phyloP scores from a whole-genome alignment of 75 land plant species.

The Pinus tabuliformis region DNA sequence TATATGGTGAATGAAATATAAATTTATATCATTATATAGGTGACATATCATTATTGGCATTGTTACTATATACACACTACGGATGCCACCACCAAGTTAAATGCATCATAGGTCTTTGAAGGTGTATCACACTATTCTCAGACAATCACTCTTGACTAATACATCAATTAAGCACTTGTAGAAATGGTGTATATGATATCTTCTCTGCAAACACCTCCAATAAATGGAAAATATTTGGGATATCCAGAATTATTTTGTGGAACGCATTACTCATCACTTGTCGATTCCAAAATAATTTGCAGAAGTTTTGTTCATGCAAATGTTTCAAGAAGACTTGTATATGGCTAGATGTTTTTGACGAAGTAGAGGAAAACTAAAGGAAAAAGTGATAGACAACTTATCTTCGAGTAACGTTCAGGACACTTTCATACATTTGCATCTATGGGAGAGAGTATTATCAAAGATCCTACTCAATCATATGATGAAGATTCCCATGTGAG shows the following conservation, averaged over 20 bases:
- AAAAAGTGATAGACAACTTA: conserved; percentile 2
- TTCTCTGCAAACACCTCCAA: no score
- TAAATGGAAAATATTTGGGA: not conserved
- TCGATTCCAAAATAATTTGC: not conserved
- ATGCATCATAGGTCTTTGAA: no score
- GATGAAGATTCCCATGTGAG: conserved; percentile 6
- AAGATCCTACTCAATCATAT: not conserved
- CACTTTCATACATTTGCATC: not conserved
- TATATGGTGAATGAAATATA: no score
- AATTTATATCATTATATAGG: no score
- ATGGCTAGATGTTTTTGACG: not conserved
- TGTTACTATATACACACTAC: no score
- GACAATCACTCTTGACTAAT: no score
- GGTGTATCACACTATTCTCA: no score
- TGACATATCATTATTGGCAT: no score
- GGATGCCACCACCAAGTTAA: no score
- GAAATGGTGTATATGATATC: no score
- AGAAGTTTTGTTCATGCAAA: not conserved
- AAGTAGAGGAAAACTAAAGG: not conserved
- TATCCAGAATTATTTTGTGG: not conserved
- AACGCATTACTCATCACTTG: not conserved
- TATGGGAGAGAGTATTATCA: not conserved
- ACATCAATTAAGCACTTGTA: no score
- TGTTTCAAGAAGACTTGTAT: not conserved
- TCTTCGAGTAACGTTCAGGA: not conserved